Conservation (phyloP, 1,284 basidiomycete genomes). For the Inonotus obliquus region DNA sequence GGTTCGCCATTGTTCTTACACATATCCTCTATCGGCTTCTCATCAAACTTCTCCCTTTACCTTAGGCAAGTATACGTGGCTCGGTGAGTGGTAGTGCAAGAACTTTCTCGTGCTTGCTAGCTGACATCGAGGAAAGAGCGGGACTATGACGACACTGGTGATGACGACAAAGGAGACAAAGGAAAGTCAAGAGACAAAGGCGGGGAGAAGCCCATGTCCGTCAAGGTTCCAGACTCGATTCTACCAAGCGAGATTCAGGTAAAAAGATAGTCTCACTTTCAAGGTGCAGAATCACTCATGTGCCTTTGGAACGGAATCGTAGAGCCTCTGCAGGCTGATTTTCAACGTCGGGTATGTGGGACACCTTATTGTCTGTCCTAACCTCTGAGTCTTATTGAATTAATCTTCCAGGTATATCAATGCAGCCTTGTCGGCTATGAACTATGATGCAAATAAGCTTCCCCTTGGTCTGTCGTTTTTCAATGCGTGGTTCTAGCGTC, state of each 20-base stretch:
- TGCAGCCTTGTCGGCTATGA: constrained; percentile 58
- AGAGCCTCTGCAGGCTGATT: constrained; percentile 51
- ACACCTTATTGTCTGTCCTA: background rate
- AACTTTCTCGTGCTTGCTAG: background rate
- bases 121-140: constrained; percentile 36
- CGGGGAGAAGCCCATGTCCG: constrained; percentile 33
- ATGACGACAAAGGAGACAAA: constrained; percentile 27
- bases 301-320: background rate
- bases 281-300: background rate
- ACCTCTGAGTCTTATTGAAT: background rate
- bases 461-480: constrained; percentile 42
- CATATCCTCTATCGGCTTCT: background rate
- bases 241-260: constrained; percentile 47
- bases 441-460: constrained; percentile 66
- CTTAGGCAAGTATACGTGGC: constrained; percentile 56
- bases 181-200: constrained; percentile 19
- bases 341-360: constrained; percentile 44
- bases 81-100: constrained; percentile 33
- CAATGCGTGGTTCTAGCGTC: constrained; percentile 2
- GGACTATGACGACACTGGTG: constrained; percentile 43
- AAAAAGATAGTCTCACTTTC: constrained; percentile 7
- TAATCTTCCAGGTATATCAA: constrained; percentile 42
- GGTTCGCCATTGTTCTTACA: constrained; percentile 11
- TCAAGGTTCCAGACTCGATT: constrained; percentile 41
- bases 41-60: background rate